Conservation (phyloP, 192 early-diverging fungal genomes). For the Gaertneriomyces semiglobifer region DNA sequence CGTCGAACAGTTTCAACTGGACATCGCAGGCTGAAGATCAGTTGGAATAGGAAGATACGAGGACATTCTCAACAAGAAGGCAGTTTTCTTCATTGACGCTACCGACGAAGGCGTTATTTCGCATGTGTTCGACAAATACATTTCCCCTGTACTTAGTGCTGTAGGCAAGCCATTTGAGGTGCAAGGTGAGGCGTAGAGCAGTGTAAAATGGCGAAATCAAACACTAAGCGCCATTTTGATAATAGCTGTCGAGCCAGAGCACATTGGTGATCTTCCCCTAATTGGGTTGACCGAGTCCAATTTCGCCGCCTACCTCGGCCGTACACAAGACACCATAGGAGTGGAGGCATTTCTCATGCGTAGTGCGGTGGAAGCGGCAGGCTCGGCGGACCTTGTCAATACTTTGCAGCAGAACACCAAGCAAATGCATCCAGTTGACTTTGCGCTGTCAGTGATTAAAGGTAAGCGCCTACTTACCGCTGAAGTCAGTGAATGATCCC, state of each 20-base stretch:
- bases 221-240: no score
- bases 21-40: not conserved
- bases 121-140: slow-evolving; percentile 9
- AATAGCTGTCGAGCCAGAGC: no score
- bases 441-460: slow-evolving; percentile 13
- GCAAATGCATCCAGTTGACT: slow-evolving; percentile 13
- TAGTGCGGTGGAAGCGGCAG: no score
- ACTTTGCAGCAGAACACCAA: no score
- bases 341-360: not conserved
- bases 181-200: not conserved
- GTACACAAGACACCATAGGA: not conserved
- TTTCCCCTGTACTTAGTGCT: slow-evolving; percentile 3
- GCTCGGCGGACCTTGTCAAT: no score
- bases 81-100: slow-evolving; percentile 7
- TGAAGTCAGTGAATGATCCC: no score
- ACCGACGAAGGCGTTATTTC: slow-evolving; percentile 6
- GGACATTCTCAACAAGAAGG: not conserved
- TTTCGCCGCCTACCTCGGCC: slow-evolving; percentile 10
- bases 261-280: no score
- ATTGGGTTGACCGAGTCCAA: not conserved
- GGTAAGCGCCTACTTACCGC: not conserved
- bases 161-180: slow-evolving; percentile 7
- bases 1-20: not conserved
- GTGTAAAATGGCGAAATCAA: no score
- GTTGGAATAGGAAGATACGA: slow-evolving; percentile 1